Evolutionary conservation across 371 early-diverging fungal genomes (phyloP), one percentile per base, ranked within the genome.

Genomic region (Choanephora cucurbitarum): DNA sequence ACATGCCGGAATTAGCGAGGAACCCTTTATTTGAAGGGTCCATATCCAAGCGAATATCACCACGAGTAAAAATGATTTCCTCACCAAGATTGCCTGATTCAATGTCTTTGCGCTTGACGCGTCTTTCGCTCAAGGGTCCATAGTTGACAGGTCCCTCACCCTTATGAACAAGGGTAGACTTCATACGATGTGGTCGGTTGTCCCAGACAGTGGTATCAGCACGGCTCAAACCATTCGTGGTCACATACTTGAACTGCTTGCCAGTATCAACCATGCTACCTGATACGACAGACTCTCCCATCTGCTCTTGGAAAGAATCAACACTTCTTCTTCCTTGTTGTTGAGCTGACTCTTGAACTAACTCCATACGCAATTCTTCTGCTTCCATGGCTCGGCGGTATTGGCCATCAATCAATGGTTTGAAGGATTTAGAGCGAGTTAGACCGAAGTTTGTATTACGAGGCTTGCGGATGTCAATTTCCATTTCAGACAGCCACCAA

Each of bases 401-500:
- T 40, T 72, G 70, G 17, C 78, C 78, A 49, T 77, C 75, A 37
- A 77, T 68, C 37, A 77, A 51, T 1, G 84, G 82, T 48, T 80
- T 66, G 63, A 71, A 81, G 0, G 71, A 67, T 24, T 58, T 59
- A 6, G 75, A 74, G 5, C 78, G 74, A 18, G 73, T 69, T 13
- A 83, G 57, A 7, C 84, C 84, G 65, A 80, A 77, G 43, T 79
- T 78, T 3, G 76, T 72, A 22, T 70, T 71, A 47, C 82, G 75
- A 1, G 84, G 79, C 57, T 80, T 91, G 56, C 91, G 89, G 55
- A 95, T 95, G 69, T 97, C 96, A 9, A 87, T 81, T 52, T 89
- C 88, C 89, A 98, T 93, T 73, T 98, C 97, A 13, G 94, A 90
- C 47, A 91, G 62, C 99, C 99, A 99, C 81, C 96, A 98, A n/a